Percentiles rank a stretch among this genome's conserved stretches.
phyloP scores from a whole-genome alignment of 2,329 filamentous ascomycete genomes.

The Aspergillus sp. region DNA sequence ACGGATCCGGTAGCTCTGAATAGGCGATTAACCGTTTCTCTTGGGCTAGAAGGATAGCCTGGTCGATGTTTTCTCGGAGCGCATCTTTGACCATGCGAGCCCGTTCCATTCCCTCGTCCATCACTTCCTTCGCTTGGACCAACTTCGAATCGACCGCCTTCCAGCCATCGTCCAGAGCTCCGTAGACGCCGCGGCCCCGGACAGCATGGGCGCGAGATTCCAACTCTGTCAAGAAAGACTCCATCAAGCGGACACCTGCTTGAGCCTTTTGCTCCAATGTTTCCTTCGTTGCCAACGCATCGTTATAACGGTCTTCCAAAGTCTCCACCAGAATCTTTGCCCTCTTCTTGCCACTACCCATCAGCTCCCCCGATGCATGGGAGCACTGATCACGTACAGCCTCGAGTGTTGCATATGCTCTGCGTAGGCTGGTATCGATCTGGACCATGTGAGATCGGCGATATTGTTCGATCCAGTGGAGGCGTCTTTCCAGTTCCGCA shows the following conservation, averaged over 20 bases:
- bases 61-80: constrained; percentile 80
- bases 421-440: constrained; percentile 78
- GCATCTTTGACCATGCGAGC: constrained; percentile 80
- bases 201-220: constrained; percentile 79
- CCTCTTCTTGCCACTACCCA: constrained; percentile 80
- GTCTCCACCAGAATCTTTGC: constrained; percentile 91
- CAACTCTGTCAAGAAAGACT: constrained; percentile 80
- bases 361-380: constrained; percentile 82
- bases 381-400: constrained; percentile 86
- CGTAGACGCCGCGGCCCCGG: constrained; percentile 72
- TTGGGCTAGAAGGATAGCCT: constrained; percentile 71
- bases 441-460: constrained; percentile 77
- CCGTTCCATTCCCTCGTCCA: constrained; percentile 78
- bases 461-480: constrained; percentile 87
- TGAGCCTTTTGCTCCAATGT: constrained; percentile 89
- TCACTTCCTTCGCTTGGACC: constrained; percentile 69
- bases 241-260: constrained; percentile 81
- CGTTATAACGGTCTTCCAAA: constrained; percentile 81
- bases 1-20: constrained; percentile 85
- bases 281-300: constrained; percentile 78
- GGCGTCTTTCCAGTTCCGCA: constrained; percentile 77
- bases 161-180: constrained; percentile 75
- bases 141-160: constrained; percentile 79
- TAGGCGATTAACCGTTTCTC: constrained; percentile 84
- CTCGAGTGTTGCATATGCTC: constrained; percentile 82